Evolutionary conservation across 108 stramenopile species (phyloP), one percentile per base, ranked within the genome.

Genomic region (Cyclotella cryptica): DNA sequence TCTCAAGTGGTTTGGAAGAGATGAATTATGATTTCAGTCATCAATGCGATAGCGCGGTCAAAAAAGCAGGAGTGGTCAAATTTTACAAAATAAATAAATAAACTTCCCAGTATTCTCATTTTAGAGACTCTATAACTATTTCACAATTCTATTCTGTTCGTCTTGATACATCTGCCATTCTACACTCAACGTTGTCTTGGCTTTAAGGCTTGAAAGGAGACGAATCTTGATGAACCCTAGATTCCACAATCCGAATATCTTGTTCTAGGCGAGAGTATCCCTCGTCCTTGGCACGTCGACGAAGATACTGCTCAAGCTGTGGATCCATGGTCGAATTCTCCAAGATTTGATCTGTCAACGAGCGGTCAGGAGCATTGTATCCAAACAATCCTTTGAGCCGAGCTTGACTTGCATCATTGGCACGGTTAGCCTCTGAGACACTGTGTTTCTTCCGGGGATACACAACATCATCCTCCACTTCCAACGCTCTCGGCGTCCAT

Each of bases 401-500:
- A 13, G 61, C 61, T 41, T 39, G 39, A 18, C 21, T 63, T 19
- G 28, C 61, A 15, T 39, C 2, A 35, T 7, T 27, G 17, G 9
- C 55, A 49, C 21, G 19, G 4, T 21, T 21, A 19, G 19, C 49
- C 24, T 24, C 21, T 57, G 12, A 22, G 55, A 57, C 13, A 1
- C 29, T 3, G n/a, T 51, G 49, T 10, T 39, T 66, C 45, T 47
- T n/a, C 3, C 46, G 21, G 22, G 17, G 22, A 24, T 66, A 66
- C 45, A 69, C 18, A 21, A 53, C 18, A n/a, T 69, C 70, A 29
- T 75, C 74, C 29, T 46, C 63, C 28, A 75, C 18, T 13, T 75
- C 64, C 35, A 75, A 30, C 19, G 74, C 40, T 41, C 60, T 75
- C 19, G 74, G 74, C 24, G 3, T 22, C 74, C 74, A 75, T 6